Evolutionary conservation across 2,329 filamentous ascomycete genomes (phyloP).

Genomic region (Hymenoscyphus linearis): DNA sequence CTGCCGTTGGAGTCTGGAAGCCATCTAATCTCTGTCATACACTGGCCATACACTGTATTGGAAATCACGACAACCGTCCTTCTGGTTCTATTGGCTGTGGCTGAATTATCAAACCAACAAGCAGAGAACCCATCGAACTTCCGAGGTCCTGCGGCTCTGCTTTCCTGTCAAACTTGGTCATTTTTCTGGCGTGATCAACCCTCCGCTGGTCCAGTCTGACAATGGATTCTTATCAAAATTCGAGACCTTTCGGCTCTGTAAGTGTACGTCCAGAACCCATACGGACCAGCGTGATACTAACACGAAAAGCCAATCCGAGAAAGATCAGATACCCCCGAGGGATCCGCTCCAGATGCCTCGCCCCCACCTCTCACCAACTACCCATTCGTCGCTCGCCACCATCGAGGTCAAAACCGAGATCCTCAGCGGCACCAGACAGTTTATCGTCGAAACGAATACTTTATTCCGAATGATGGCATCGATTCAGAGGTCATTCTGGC

Average conservation of each 20-base stretch:
- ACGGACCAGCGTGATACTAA: background rate
- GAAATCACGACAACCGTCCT: background rate
- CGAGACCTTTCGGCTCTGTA: background rate
- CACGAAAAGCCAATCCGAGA: background rate
- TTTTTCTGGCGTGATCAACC: background rate
- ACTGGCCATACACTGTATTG: background rate
- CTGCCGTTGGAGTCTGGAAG: too few species aligned
- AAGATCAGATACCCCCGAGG: background rate
- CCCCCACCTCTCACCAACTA: background rate
- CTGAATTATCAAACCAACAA: background rate
- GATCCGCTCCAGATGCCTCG: background rate
- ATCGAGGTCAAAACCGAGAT: background rate
- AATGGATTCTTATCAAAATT: background rate
- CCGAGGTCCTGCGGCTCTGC: background rate
- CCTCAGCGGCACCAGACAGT: background rate
- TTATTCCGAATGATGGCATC: slow-evolving; percentile 2
- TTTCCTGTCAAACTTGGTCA: background rate
- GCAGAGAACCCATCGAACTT: background rate
- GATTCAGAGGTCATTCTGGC: background rate
- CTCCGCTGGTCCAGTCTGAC: background rate
- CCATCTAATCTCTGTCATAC: background rate
- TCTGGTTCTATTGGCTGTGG: background rate
- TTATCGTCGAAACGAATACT: background rate
- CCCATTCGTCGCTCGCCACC: background rate
- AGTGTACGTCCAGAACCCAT: background rate